Percentiles rank a stretch among this genome's conserved stretches.
phyloP scores from a whole-genome alignment of 352 stramenopile species.

The Phytophthora chlamydospora region DNA sequence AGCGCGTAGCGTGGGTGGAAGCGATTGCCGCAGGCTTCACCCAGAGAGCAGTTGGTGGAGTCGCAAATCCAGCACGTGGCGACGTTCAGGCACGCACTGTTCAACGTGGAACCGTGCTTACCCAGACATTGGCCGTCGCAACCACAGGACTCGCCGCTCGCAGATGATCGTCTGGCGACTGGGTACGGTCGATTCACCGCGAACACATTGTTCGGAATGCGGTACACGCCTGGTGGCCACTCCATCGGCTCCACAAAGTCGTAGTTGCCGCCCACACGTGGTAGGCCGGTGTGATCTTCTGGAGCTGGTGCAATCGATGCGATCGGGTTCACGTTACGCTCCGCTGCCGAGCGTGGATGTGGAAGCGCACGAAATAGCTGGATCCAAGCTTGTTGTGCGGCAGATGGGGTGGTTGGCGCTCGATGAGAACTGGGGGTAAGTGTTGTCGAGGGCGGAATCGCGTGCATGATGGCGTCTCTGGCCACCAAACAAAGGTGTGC shows the following conservation, averaged over 20 bases:
- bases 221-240: background rate
- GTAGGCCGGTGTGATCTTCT: no score
- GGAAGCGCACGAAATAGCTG: no score
- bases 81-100: background rate
- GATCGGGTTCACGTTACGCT: no score
- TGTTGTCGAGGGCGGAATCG: no score
- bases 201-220: background rate
- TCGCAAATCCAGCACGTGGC: background rate
- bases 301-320: no score
- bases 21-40: background rate
- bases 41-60: background rate
- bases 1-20: background rate
- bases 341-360: no score
- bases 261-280: background rate
- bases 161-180: background rate
- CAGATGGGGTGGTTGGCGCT: no score
- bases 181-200: background rate
- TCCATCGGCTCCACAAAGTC: background rate
- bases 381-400: no score
- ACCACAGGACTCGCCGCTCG: background rate
- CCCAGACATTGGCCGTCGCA: background rate
- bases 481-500: no score
- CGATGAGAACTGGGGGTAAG: no score
- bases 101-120: background rate
- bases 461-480: no score